phyloP scores from a whole-genome alignment of 2,329 filamentous ascomycete genomes.

The Neonectria ditissima region DNA sequence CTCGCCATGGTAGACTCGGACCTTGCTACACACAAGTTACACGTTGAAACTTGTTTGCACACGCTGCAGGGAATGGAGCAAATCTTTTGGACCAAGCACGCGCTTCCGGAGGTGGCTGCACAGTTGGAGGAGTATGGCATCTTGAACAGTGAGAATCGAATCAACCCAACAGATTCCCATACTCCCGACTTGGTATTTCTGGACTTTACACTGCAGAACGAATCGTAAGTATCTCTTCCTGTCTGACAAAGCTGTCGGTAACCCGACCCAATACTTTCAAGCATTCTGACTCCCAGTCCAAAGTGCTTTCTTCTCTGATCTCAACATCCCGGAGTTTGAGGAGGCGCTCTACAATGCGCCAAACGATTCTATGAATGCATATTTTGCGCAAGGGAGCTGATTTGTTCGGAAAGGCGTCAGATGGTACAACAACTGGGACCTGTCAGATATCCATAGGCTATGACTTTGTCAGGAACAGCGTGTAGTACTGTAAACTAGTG shows the following conservation, averaged over 20 bases:
- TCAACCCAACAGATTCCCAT: neutral
- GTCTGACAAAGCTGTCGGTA: neutral
- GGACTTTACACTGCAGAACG: constrained; percentile 16
- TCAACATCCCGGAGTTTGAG: constrained; percentile 20
- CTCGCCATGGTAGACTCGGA: constrained; percentile 6
- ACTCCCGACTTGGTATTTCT: constrained; percentile 11
- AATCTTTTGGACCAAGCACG: constrained; percentile 25
- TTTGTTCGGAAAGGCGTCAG: too few relatives aligned
- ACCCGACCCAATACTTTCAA: neutral
- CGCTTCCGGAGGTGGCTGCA: constrained; percentile 18
- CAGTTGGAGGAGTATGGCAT: constrained; percentile 24
- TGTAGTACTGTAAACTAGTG: too few relatives aligned
- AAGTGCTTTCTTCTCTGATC: constrained; percentile 15
- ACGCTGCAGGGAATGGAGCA: constrained; percentile 26
- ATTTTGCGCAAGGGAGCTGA: neutral
- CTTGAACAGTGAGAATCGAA: constrained; percentile 8
- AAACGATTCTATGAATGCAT: neutral
- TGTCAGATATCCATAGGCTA: neutral
- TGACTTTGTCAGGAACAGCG: too few relatives aligned
- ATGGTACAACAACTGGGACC: neutral
- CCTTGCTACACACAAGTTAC: neutral
- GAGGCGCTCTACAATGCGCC: constrained; percentile 3
- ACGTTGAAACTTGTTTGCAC: constrained; percentile 12
- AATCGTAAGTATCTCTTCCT: constrained; percentile 12
- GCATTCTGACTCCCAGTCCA: neutral